These are phyloP conservation scores for Kandelia obovata DNA, from an alignment of 345 rosid genomes.

Conservation along the genomic window DNA sequence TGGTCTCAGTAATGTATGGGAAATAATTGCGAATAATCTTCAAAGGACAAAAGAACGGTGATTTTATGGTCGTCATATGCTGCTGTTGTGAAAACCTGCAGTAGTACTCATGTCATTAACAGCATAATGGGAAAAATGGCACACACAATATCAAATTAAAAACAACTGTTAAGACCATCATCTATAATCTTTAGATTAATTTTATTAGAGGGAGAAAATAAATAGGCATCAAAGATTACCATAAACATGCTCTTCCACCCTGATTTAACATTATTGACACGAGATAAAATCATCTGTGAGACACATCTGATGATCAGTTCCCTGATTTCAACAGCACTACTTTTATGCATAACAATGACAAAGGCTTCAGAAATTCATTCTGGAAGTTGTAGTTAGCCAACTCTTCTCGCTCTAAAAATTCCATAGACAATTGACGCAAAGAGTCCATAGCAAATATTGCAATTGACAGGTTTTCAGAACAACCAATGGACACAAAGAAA, in stretches of 20 bases:
- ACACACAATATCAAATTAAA: neutral
- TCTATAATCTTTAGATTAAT: neutral
- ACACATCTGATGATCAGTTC: conserved; percentile 96
- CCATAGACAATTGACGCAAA: conserved; percentile 90
- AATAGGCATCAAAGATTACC: conserved; percentile 46
- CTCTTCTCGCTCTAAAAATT: conserved; percentile 91
- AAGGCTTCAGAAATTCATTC: conserved; percentile 98
- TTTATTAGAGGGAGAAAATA: neutral
- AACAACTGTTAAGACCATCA: neutral
- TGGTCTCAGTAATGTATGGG: conserved; percentile 92
- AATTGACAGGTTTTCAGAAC: conserved; percentile 92
- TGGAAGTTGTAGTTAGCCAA: conserved; percentile 94
- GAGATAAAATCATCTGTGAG: conserved; percentile 93
- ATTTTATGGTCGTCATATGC: conserved; percentile 99
- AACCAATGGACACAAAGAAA: conserved; percentile 93
- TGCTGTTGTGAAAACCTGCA: conserved; percentile 95
- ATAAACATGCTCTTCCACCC: conserved; percentile 99
- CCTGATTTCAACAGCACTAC: conserved; percentile 96
- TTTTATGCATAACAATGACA: conserved; percentile 97
- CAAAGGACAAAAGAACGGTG: conserved; percentile 86
- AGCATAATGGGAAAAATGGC: neutral
- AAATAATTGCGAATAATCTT: conserved; percentile 92
- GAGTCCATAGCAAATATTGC: conserved; percentile 99
- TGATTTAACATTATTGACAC: conserved; percentile 93
- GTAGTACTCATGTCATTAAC: conserved; percentile 4